Evolutionary conservation across 108 stramenopile genomes (phyloP), one percentile per base, ranked within the genome.

Genomic region (Aurantiochytrium sp.): DNA sequence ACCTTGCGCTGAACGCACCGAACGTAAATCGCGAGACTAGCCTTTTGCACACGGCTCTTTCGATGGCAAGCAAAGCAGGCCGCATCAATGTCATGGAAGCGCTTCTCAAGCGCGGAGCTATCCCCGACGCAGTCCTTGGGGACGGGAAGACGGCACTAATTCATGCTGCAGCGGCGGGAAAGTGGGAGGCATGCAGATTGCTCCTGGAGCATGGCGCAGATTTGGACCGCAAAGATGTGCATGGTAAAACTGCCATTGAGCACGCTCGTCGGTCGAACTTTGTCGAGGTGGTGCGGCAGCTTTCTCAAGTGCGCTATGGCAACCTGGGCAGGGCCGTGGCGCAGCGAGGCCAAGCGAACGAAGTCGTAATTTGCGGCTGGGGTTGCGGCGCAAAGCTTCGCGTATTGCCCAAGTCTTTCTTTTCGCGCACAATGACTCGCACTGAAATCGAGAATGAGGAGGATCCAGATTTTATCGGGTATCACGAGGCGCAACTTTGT

Each of bases 341-440:
- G 45, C 49, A 53, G 4, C 76, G 76, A 43, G 76, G 76, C 49
- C 51, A 53, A 23, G 76, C 76, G 6, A 83, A 83, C 51, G 43
- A 47, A 35, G 10, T 83, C 49, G 76, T 83, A 1, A 53, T 55
- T 12, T 83, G 76, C 76, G 76, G 49, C 12, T 83, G 76, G 76
- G 76, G 76, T 45, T 83, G 76, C 76, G 76, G 76, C n/a, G 76
- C 76, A 12, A 83, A 83, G 76, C 76, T 83, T 12, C 76, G 76
- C 25, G 51, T 53, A 1, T 23, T 83, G n/a, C 76, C 76, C n/a
- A 47, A 53, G 4, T 83, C 76, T 14, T 83, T 4, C 76, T 83
- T 83, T 53, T 83, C 76, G 25, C 45, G 51, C 6, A 53, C 76
- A 2, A 53, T 83, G 49, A 83, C 76, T 6, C 19, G 51, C n/a